Conservation (phyloP, 805 yeast species). For the Metschnikowia continentalis region DNA sequence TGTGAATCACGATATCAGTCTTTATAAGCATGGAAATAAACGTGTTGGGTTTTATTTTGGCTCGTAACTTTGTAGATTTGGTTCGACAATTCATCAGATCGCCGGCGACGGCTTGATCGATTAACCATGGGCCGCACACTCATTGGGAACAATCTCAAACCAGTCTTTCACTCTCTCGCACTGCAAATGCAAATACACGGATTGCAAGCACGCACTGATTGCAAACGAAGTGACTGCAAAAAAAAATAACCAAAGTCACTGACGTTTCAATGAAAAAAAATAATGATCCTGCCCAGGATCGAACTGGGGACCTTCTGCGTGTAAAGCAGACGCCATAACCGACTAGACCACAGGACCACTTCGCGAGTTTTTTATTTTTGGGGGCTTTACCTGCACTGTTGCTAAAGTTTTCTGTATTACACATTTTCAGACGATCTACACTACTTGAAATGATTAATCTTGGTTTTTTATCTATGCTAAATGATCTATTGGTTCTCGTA, state of each 20-base stretch:
- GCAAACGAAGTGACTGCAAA: not conserved
- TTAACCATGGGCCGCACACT: conserved; percentile 8
- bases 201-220: not conserved
- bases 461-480: not conserved
- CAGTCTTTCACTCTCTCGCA: not conserved
- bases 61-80: conserved; percentile 13
- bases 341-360: conserved; percentile 96
- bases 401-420: no score
- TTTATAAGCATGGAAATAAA: conserved; percentile 12
- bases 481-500: conserved; percentile 20
- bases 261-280: conserved; percentile 1
- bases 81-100: conserved; percentile 16
- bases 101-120: conserved; percentile 15
- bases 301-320: conserved; percentile 99
- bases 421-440: not conserved
- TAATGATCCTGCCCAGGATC: conserved; percentile 99
- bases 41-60: conserved; percentile 8
- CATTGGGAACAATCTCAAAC: not conserved
- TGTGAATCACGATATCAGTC: conserved; percentile 8
- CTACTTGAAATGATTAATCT: not conserved
- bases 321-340: conserved; percentile 99
- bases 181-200: not conserved
- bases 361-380: not conserved
- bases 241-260: no score
- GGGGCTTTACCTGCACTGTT: no score